These are phyloP conservation scores for Coelastrella sp. DNA, from an alignment of 139 green algal species.

Conservation along the genomic window DNA sequence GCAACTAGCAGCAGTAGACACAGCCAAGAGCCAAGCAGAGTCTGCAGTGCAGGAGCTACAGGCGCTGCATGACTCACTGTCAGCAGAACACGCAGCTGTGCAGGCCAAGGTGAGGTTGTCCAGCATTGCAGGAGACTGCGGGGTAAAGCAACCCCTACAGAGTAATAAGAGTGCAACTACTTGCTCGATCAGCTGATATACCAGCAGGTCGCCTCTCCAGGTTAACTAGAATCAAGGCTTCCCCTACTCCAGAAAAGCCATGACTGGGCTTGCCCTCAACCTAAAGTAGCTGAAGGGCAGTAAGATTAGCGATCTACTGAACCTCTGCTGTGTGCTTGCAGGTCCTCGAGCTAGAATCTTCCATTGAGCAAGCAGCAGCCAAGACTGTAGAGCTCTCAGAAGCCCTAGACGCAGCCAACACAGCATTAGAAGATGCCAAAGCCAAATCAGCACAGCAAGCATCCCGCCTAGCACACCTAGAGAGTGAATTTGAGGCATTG, in stretches of 20 bases:
- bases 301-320: background rate
- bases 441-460: constrained; percentile 50
- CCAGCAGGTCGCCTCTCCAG: too few relatives aligned
- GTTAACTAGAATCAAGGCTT: too few relatives aligned
- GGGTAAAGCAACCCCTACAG: too few relatives aligned
- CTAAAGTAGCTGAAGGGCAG: too few relatives aligned
- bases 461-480: constrained; percentile 63
- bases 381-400: constrained; percentile 10
- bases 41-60: constrained; percentile 38
- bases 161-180: too few relatives aligned
- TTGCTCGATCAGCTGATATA: too few relatives aligned
- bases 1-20: background rate
- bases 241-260: too few relatives aligned
- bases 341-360: background rate
- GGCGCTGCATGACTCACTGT: background rate
- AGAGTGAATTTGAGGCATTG: constrained; percentile 85
- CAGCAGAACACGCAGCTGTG: constrained; percentile 11
- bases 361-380: background rate
- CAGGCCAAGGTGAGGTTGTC: constrained; percentile 20
- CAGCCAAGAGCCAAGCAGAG: constrained; percentile 3
- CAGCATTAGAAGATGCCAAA: constrained; percentile 34
- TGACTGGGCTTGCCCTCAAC: too few relatives aligned
- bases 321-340: background rate
- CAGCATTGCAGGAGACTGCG: too few relatives aligned
- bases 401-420: constrained; percentile 34